These are phyloP conservation scores for Batkoa obscura DNA, from an alignment of 371 early-diverging fungal genomes.

Conservation along the genomic window DNA sequence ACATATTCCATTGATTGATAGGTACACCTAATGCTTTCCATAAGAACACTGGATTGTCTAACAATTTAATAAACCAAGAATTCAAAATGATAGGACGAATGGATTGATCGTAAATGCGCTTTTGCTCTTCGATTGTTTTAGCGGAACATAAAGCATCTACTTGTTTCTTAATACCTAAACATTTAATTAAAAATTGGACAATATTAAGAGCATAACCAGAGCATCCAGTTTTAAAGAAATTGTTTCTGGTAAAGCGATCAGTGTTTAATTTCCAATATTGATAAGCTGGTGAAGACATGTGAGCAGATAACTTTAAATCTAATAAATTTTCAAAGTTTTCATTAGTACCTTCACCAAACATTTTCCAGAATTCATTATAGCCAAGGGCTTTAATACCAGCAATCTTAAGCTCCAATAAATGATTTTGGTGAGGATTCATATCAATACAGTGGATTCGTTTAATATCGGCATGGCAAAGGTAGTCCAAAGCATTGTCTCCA, in stretches of 20 bases:
- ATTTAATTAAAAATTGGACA: slow-evolving; percentile 36
- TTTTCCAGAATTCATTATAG: slow-evolving; percentile 50
- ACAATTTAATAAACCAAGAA: slow-evolving; percentile 34
- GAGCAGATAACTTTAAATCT: slow-evolving; percentile 44
- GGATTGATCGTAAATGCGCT: slow-evolving; percentile 34
- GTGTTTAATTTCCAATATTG: slow-evolving; percentile 57
- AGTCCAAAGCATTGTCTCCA: slow-evolving; percentile 70
- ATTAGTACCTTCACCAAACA: slow-evolving; percentile 61
- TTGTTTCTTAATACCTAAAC: slow-evolving; percentile 32
- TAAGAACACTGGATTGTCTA: slow-evolving; percentile 61
- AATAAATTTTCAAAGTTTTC: slow-evolving; percentile 35
- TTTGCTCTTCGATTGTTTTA: slow-evolving; percentile 34
- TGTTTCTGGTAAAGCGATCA: slow-evolving; percentile 24
- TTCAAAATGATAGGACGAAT: slow-evolving; percentile 40
- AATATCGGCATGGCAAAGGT: slow-evolving; percentile 44
- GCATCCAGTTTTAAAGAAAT: slow-evolving; percentile 67
- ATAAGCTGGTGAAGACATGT: slow-evolving; percentile 48
- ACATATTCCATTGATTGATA: slow-evolving; percentile 72
- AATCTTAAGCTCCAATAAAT: slow-evolving; percentile 63
- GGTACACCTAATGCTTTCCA: slow-evolving; percentile 85
- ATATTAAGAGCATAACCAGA: slow-evolving; percentile 56
- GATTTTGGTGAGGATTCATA: slow-evolving; percentile 79
- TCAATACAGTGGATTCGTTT: slow-evolving; percentile 61
- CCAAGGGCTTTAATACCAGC: slow-evolving; percentile 38
- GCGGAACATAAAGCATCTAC: slow-evolving; percentile 37